A percentile compares a stretch with the other conserved stretches of the same genome.
These are phyloP conservation scores for Hymenoscyphus fructigenus DNA, from an alignment of 2,329 filamentous ascomycete species.

Conservation along the genomic window DNA sequence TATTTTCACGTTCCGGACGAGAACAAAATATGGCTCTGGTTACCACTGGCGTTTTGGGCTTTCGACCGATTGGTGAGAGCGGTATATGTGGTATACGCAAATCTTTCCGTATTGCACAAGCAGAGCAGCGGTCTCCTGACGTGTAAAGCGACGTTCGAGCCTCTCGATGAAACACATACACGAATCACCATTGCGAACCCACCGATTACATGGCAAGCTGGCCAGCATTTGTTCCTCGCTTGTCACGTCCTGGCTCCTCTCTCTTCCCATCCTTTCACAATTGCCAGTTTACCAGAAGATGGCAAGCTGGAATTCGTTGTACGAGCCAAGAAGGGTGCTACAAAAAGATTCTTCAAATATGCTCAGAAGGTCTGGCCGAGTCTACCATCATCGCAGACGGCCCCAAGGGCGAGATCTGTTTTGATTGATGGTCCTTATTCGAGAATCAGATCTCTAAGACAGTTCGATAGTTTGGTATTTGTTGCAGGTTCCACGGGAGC, in stretches of 20 bases:
- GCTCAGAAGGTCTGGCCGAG: slow-evolving; percentile 43
- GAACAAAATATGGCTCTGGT: slow-evolving; percentile 46
- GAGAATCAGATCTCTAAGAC: slow-evolving; percentile 48
- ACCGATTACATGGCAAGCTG: slow-evolving; percentile 57
- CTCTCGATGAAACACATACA: slow-evolving; percentile 55
- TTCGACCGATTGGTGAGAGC: slow-evolving; percentile 45
- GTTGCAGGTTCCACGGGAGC: slow-evolving; percentile 60
- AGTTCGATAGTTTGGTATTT: slow-evolving; percentile 61
- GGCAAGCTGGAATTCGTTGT: slow-evolving; percentile 56
- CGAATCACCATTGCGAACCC: slow-evolving; percentile 55
- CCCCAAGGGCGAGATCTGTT: slow-evolving; percentile 38
- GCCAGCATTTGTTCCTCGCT: slow-evolving; percentile 62
- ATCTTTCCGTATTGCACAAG: slow-evolving; percentile 43
- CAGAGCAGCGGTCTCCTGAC: slow-evolving; percentile 36
- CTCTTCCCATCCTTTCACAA: slow-evolving; percentile 65
- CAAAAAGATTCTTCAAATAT: slow-evolving; percentile 49
- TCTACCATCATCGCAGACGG: slow-evolving; percentile 24
- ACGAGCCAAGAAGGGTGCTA: slow-evolving; percentile 53
- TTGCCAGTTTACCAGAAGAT: slow-evolving; percentile 55
- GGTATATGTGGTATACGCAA: slow-evolving; percentile 39
- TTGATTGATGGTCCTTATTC: slow-evolving; percentile 57
- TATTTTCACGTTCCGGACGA: slow-evolving; percentile 48
- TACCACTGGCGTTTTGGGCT: slow-evolving; percentile 45
- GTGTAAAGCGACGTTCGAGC: slow-evolving; percentile 45
- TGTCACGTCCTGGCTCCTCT: slow-evolving; percentile 56